Base-by-base conservation (phyloP, 805 yeast genomes). In the Spathaspora hagerdaliae region DNA sequence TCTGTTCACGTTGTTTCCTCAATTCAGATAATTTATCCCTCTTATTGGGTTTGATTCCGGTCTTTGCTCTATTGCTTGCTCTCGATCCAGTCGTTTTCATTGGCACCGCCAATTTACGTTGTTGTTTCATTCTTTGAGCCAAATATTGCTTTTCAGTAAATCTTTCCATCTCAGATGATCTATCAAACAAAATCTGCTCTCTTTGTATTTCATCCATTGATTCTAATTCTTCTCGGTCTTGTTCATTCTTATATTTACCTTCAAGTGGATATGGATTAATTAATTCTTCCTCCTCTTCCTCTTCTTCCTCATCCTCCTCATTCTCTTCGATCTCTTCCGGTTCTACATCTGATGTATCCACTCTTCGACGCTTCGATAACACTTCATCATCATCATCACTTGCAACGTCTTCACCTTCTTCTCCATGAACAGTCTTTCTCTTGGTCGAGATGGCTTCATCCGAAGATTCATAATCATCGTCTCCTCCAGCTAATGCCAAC, bases 151-250 rank as follows among this genome's bases (percentile, higher is more conserved):
- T 81, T 67, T 94, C 98, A 48, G 87, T 83, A 66, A 75, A 91
- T 53, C 86, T 82, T 64, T 92, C 96, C 82, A 88, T 79, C 50
- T 87, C 95, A 66, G 90, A 97, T 7, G 88, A 80, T 65, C 99
- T 87, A 46, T 92, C 98, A 56, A 88, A 94, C 45, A 94, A 76
- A 45, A 90, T 80, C 55, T 86, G 83, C 71, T 94, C 99, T 59
- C 98, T 85, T 58, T 87, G 87, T 63, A 94, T 80, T 72, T 94
- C 99, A 45, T 92, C 96, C 82, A 94, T 77, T 40, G 75, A 82
- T 58, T 87, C 69, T 53, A 79, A 71, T 44, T 71, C 64, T 1
- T 69, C 81, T 49, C 87, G 78, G 65, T 94, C 99, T 7, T 71
- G 74, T 44, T 82, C 96, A 64, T 90, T 85, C 57, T 83, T 87